A percentile compares a stretch with the other conserved stretches of the same genome.
phyloP scores from a whole-genome alignment of 2,329 filamentous ascomycete species.

The Zopfia rhizophila region DNA sequence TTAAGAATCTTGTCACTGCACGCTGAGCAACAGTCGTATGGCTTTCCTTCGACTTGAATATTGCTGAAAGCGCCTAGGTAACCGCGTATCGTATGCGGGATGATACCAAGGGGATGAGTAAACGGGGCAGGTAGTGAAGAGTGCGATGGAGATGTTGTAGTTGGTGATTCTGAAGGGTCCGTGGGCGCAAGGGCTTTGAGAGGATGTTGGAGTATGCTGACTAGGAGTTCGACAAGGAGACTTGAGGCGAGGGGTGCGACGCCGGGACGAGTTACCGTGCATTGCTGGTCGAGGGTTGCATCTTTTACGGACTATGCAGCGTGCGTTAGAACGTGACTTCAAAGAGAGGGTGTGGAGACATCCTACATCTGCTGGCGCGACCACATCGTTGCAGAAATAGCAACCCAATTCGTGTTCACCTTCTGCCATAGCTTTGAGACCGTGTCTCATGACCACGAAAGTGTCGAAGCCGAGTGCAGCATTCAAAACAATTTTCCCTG shows the following conservation, averaged over 20 bases:
- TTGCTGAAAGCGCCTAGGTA: conserved; percentile 80
- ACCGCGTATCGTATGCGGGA: conserved; percentile 84
- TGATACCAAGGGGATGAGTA: conserved; percentile 72
- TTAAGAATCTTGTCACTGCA: conserved; percentile 77
- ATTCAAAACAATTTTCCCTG: conserved; percentile 95
- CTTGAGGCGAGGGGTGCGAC: conserved; percentile 93
- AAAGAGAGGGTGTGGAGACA: conserved; percentile 30
- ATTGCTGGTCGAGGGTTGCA: conserved; percentile 96
- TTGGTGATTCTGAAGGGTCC: conserved; percentile 21
- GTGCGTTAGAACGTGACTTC: conserved; percentile 18
- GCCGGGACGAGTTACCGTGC: conserved; percentile 93
- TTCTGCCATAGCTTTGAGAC: conserved; percentile 65
- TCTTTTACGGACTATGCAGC: conserved; percentile 95
- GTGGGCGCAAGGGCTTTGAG: conserved; percentile 52
- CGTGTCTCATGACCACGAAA: conserved; percentile 97
- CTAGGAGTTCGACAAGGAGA: conserved; percentile 87
- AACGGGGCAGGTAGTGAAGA: conserved; percentile 47
- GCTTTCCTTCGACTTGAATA: conserved; percentile 75
- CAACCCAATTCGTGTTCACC: conserved; percentile 81
- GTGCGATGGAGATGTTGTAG: conserved; percentile 29
- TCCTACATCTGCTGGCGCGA: conserved; percentile 89
- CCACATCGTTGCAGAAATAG: conserved; percentile 99
- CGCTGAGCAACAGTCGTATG: conserved; percentile 84
- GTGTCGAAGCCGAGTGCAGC: conserved; percentile 96
- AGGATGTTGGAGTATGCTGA: conserved; percentile 81